Conservation (phyloP, 2,329 filamentous ascomycete genomes). For the Ceratocystis huliohia region DNA sequence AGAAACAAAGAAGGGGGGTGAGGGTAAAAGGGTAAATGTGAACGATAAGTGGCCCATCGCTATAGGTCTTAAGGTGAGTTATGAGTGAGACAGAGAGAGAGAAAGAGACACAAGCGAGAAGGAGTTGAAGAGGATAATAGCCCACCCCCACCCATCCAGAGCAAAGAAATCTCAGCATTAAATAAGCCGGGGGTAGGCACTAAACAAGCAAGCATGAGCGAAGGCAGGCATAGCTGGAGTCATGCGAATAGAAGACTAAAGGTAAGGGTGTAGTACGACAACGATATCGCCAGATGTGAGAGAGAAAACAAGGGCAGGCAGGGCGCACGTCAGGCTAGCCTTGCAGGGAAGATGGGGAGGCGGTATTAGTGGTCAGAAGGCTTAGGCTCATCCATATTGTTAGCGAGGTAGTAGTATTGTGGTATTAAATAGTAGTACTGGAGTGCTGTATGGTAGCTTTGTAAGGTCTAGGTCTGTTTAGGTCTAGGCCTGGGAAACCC, state of each 20-base stretch:
- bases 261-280: background rate
- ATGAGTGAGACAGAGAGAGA: constrained; percentile 1
- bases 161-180: background rate
- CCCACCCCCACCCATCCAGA: background rate
- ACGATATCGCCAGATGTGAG: background rate
- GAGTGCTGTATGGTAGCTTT: background rate
- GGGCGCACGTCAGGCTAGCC: background rate
- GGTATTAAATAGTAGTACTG: background rate
- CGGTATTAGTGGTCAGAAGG: background rate
- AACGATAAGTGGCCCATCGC: background rate
- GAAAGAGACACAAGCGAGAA: constrained; percentile 3
- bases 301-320: background rate
- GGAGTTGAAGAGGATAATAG: constrained; percentile 2
- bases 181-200: background rate
- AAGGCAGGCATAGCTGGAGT: background rate
- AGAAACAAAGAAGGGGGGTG: constrained; percentile 6
- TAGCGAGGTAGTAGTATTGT: background rate
- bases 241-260: background rate
- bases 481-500: background rate
- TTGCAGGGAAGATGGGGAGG: background rate
- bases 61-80: background rate
- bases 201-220: background rate
- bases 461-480: background rate
- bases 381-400: background rate
- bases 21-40: background rate